Conservation (phyloP, 176 grass and related monocot species). For the Cenchrus americanus region DNA sequence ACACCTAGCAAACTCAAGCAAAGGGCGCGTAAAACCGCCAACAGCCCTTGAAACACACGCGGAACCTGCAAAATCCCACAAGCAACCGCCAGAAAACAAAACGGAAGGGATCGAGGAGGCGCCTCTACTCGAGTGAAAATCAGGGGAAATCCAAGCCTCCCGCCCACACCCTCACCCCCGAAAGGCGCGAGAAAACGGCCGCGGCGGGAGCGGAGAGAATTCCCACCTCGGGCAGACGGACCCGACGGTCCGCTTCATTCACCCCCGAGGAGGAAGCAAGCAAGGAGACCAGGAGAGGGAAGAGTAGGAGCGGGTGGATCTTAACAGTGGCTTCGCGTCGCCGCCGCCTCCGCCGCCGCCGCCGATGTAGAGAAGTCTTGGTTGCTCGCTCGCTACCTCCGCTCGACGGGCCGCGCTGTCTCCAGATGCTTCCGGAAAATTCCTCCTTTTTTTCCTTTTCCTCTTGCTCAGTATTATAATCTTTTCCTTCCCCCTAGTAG, state of each 20-base stretch:
- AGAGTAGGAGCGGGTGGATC: neutral
- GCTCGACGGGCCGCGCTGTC: neutral
- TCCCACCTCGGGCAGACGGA: conserved; percentile 11
- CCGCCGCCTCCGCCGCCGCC: neutral
- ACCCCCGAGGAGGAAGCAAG: neutral
- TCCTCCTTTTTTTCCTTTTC: neutral
- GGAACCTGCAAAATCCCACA: neutral
- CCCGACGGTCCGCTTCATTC: neutral
- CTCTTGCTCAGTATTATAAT: neutral
- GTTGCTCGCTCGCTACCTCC: neutral
- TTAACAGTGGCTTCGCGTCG: neutral
- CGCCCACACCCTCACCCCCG: too few species aligned
- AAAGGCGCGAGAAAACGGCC: neutral
- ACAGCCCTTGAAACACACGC: neutral
- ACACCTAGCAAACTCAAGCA: neutral
- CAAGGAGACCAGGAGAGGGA: neutral
- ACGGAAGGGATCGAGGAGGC: neutral
- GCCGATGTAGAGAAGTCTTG: neutral
- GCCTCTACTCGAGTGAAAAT: neutral
- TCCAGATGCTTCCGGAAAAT: conserved; percentile 43
- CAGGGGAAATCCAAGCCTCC: neutral
- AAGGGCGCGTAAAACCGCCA: neutral
- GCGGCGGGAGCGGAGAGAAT: neutral
- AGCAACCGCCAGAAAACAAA: neutral
- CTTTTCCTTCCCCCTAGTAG: neutral